A percentile compares a stretch with the other conserved stretches of the same genome.
These are phyloP conservation scores for Diplodia sapinea DNA, from an alignment of 2,329 filamentous ascomycete species.

Conservation along the genomic window DNA sequence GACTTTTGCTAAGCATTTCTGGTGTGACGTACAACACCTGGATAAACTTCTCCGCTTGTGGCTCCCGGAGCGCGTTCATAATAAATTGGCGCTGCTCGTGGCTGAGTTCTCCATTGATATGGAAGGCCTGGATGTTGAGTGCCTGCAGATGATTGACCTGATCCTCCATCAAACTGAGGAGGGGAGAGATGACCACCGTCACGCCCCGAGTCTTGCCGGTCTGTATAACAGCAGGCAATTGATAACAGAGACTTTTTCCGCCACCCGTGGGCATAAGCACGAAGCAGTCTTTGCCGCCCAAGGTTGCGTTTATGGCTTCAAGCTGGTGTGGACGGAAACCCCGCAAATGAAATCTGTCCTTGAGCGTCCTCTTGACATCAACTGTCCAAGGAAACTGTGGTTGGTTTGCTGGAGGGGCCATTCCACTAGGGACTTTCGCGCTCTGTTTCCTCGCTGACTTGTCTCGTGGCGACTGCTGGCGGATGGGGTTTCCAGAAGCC, in stretches of 20 bases:
- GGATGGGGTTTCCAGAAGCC: slow-evolving; percentile 36
- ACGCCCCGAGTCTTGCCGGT: slow-evolving; percentile 83
- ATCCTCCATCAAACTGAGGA: slow-evolving; percentile 96
- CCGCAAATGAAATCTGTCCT: slow-evolving; percentile 80
- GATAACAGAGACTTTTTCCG: slow-evolving; percentile 96
- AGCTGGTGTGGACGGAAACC: slow-evolving; percentile 91
- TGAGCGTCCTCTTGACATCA: slow-evolving; percentile 81
- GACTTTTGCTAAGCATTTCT: slow-evolving; percentile 91
- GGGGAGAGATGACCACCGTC: slow-evolving; percentile 91
- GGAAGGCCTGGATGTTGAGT: slow-evolving; percentile 76
- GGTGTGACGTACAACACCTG: slow-evolving; percentile 95
- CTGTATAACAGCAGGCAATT: slow-evolving; percentile 83
- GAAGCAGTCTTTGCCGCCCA: slow-evolving; percentile 87
- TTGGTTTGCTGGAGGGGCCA: slow-evolving; percentile 31
- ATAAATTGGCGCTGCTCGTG: slow-evolving; percentile 68
- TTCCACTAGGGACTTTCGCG: slow-evolving; percentile 35
- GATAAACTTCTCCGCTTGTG: slow-evolving; percentile 74
- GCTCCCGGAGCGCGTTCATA: slow-evolving; percentile 66
- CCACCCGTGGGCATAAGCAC: slow-evolving; percentile 98
- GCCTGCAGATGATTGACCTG: slow-evolving; percentile 83
- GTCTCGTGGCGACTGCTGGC: background rate
- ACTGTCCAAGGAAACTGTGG: slow-evolving; percentile 77
- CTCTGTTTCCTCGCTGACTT: background rate
- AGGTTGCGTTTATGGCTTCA: slow-evolving; percentile 92
- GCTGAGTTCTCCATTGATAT: slow-evolving; percentile 79